Percentiles rank a stretch among this genome's conserved stretches.
These are phyloP conservation scores for Eremothecium coryli DNA, from an alignment of 1,139 yeast species.

Conservation along the genomic window DNA sequence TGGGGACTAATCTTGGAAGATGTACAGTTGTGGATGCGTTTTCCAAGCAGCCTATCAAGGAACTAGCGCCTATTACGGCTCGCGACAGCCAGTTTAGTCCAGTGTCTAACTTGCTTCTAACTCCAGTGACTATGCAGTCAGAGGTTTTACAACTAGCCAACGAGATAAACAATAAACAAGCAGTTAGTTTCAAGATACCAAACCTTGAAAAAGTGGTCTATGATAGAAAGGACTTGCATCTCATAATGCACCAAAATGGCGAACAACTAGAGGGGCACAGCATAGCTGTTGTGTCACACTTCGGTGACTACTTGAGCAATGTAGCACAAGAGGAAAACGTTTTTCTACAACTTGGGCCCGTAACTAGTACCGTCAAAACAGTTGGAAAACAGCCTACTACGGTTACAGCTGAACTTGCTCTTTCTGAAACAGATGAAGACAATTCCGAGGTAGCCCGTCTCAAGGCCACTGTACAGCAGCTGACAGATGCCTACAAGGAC, in stretches of 20 bases:
- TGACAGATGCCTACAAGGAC: constrained; percentile 50
- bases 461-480: constrained; percentile 40
- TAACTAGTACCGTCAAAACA: constrained; percentile 33
- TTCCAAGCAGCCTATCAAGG: constrained; percentile 66
- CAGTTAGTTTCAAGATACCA: constrained; percentile 35
- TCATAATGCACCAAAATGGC: constrained; percentile 40
- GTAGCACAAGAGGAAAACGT: constrained; percentile 45
- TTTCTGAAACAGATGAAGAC: constrained; percentile 13
- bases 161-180: constrained; percentile 9
- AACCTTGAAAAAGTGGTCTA: constrained; percentile 51
- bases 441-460: constrained; percentile 31
- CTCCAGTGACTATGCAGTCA: constrained; percentile 18
- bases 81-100: constrained; percentile 21
- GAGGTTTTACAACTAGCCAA: constrained; percentile 50
- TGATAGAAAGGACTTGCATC: constrained; percentile 40
- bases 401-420: neutral
- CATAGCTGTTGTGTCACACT: constrained; percentile 25
- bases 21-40: constrained; percentile 63
- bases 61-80: constrained; percentile 45
- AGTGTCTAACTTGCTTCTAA: constrained; percentile 33
- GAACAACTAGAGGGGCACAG: constrained; percentile 19
- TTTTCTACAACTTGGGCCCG: constrained; percentile 37
- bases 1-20: constrained; percentile 68
- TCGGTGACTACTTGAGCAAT: constrained; percentile 38
- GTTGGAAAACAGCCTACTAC: constrained; percentile 5